Evolutionary conservation across 805 yeast genomes (phyloP).

Genomic region (Babjeviella inositovora): DNA sequence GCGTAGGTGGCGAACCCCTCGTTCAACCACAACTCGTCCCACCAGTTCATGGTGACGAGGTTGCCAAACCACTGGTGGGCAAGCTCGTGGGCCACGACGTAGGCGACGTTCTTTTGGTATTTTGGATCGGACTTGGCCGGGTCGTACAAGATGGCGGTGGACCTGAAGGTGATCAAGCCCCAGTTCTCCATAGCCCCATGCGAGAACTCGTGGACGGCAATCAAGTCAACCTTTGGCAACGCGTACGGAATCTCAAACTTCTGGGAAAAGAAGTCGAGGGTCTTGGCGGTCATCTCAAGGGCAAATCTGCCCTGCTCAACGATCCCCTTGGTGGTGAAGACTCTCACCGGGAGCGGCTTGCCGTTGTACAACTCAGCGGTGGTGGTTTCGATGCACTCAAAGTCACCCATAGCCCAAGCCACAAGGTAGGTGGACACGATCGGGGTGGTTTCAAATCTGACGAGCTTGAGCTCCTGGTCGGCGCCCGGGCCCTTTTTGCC

Average conservation of each 20-base stretch:
- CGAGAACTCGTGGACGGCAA: constrained; percentile 66
- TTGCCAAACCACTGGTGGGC: constrained; percentile 93
- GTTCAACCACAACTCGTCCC: constrained; percentile 85
- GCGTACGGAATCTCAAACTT: constrained; percentile 47
- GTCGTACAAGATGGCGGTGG: constrained; percentile 31
- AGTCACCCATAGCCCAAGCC: constrained; percentile 45
- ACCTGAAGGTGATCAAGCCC: constrained; percentile 57
- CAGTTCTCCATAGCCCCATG: constrained; percentile 91
- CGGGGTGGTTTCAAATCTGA: constrained; percentile 28
- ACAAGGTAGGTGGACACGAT: constrained; percentile 37
- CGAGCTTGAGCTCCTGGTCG: constrained; percentile 6
- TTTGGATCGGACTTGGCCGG: constrained; percentile 25
- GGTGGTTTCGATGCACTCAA: constrained; percentile 31
- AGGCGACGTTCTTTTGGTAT: constrained; percentile 58
- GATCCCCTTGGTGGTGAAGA: constrained; percentile 35
- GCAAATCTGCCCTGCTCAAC: constrained; percentile 30
- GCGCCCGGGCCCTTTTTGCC: constrained; percentile 7
- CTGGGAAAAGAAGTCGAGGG: constrained; percentile 29
- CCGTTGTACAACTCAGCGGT: constrained; percentile 21
- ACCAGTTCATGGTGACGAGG: constrained; percentile 84
- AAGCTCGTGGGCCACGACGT: constrained; percentile 73
- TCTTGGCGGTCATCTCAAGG: constrained; percentile 25
- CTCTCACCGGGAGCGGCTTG: constrained; percentile 26
- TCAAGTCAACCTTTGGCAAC: constrained; percentile 64
- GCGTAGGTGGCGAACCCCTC: constrained; percentile 89